Evolutionary conservation across 345 rosid species (phyloP), one percentile per base, ranked within the genome.

Genomic region (Arabidopsis arenosa): DNA sequence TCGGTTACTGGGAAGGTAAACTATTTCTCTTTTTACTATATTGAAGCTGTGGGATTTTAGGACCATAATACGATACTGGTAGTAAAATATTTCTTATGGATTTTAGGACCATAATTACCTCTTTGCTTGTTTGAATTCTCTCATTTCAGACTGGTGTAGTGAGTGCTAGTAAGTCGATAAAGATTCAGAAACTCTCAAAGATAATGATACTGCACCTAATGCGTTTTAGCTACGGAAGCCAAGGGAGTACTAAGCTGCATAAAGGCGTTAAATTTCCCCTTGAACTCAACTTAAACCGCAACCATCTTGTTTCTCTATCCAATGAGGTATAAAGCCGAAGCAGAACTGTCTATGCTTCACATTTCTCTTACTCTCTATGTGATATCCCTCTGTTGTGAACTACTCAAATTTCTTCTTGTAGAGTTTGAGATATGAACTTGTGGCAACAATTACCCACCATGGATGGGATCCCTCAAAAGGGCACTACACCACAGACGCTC

Each of bases 381-480:
- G 55, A 33, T 55, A 47, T 79, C 40, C 33, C 62, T 76, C 30
- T 28, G 43, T 40, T 5, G 53, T 75, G 36, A 45, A 75, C 51
- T 28, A 52, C 64, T 56, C 52, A 17, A 14, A 10, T 59, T 75
- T 23, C 21, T 68, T 71, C 43, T 41, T 79, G 11, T 82, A 92
- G 98, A 80, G 97, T 18, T 84, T 92, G 54, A 95, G 81, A 69
- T 92, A 95, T 68, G 93, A 92, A 80, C 99, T 95, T 58, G 91
- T 92, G 60, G 98, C 97, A 5, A 90, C 99, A 0, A 63, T 95
- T 43, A 92, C 97, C 28, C 99, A 95, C 84, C 98, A 90, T 35
- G 99, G 99, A 60, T 77, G 91, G 76, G 97, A 92, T 45, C 94
- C 97, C 4, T 92, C 97, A 0, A 92, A 89, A 84, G 99, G 98